Evolutionary conservation across 2,329 filamentous ascomycete species (phyloP), one percentile per base, ranked within the genome.

Genomic region (Penicillium hesseltinei): DNA sequence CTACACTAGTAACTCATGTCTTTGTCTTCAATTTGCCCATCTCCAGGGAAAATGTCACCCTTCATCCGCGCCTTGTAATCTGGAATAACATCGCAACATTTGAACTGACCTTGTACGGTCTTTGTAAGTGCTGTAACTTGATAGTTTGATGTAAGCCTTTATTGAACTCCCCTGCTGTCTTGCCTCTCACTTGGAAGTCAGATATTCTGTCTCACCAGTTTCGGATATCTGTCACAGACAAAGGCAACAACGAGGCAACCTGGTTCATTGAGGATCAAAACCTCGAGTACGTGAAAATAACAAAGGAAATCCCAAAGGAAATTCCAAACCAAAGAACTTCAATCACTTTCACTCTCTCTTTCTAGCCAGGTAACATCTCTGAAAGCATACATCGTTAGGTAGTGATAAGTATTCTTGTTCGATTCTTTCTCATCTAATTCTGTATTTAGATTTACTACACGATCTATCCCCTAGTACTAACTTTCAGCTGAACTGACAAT

Each of bases 401-500:
- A 23, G 8, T 47, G 29, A 47, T 47, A 47, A 47, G 9, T 35
- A 25, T n/a, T 9, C 2, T 17, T 7, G 5, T 1, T n/a, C 13
- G 17, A 35, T 17, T 13, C 13, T 15, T 35, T 15, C 13, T 35
- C 3, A 35, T 17, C 33, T 17, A 35, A 35, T 35, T 35, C 33
- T 17, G 13, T 35, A 7, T 17, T 35, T 35, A 35, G 33, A 35
- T 35, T 17, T 15, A 15, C 13, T 21, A 21, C 7, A 2, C 17
- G 13, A 33, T 6, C 8, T 23, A 2, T 46, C 2, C 33, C 9
- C 7, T 15, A 15, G 8, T 47, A 11, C 8, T 17, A 19, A 15
- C 2, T 1, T 9, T 35, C 13, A 1, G 0, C 8, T 4, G 5
- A 23, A n/a, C 2, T 11, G 13, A 11, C 6, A 31, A 10, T 15